Base-by-base conservation (phyloP, 805 yeast genomes). In the Candida chilensis region DNA sequence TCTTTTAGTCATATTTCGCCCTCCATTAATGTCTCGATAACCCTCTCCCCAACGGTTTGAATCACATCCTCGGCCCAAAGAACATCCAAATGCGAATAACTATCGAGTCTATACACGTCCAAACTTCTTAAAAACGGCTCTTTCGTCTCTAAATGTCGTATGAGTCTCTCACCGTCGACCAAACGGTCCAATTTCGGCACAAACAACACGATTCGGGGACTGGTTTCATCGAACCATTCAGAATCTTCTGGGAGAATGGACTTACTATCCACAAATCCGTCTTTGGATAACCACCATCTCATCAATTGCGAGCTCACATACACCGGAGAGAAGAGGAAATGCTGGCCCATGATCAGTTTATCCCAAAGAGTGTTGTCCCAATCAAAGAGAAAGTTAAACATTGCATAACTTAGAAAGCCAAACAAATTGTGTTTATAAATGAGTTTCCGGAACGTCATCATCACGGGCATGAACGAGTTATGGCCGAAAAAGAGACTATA, bases 361-460 rank as follows among this genome's bases (percentile, higher is more conserved):
- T 87, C 82, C 80, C 96, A 92, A 17, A 81, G 60, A 10, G 51
- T 50, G 43, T 86, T 94, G 46, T 70, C 74, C 97, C 97, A 92
- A 32, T 80, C 84, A 49, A 90, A 85, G 35, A 90, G 56, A 45
- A 72, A 90, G 47, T 82, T 82, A 60, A 90, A 88, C 80, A 90
- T 82, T 30, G 78, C 57, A 47, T 85, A 88, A 16, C 92, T 78
- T 27, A 75, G 50, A 27, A 60, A 61, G 0, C 88, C 77, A 52
- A 74, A 84, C 3, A 77, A 10, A 8, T 39, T 33, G 12, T 50
- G 44, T n/a, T 63, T 57, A 4, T 61, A 58, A 9, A 59, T 30
- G 4, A 63, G 24, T 5, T 53, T 49, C 32, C 94, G 67, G 53
- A 77, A 52, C 3, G 49, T 43, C 57, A 80, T 70, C 78, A 92